phyloP scores from a whole-genome alignment of 1,284 basidiomycete species.

The Porodaedalea pini region DNA sequence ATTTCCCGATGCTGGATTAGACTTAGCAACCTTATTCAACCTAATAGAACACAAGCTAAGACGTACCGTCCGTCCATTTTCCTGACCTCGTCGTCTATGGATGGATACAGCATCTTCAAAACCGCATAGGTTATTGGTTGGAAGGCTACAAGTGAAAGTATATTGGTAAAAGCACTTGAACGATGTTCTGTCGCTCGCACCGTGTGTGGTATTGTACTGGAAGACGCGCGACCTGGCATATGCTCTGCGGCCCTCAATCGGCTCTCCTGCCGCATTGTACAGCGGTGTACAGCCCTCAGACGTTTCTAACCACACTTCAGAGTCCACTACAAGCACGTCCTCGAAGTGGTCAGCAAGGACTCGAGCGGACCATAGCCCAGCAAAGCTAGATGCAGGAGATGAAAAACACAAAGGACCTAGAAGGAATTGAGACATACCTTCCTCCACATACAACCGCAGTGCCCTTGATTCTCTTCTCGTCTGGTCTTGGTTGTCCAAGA shows the following conservation, averaged over 20 bases:
- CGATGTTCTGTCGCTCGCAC: neutral
- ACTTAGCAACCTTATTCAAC: neutral
- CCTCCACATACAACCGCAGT: slow-evolving; percentile 31
- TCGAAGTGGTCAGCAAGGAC: slow-evolving; percentile 21
- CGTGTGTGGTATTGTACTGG: slow-evolving; percentile 18
- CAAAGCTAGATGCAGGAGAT: slow-evolving; percentile 9
- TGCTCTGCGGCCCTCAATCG: neutral
- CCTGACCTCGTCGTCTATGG: slow-evolving; percentile 18
- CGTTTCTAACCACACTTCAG: slow-evolving; percentile 16
- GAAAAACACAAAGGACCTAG: neutral
- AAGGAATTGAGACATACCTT: slow-evolving; percentile 23
- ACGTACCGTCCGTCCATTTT: slow-evolving; percentile 19
- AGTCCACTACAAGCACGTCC: slow-evolving; percentile 19
- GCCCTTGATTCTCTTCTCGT: slow-evolving; percentile 24
- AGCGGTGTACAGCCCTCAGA: slow-evolving; percentile 4
- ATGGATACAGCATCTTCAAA: slow-evolving; percentile 16
- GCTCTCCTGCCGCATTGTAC: slow-evolving; percentile 11
- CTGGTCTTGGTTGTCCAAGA: slow-evolving; percentile 17
- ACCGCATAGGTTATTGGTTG: slow-evolving; percentile 6
- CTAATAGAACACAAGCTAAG: neutral
- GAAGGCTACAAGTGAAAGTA: slow-evolving; percentile 1
- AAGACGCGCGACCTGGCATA: slow-evolving; percentile 13
- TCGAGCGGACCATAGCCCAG: slow-evolving; percentile 20
- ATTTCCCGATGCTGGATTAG: slow-evolving; percentile 1
- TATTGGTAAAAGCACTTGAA: neutral